A percentile compares a stretch with the other conserved stretches of the same genome.
Evolutionary conservation across 129 eudicot genomes (phyloP).

Genomic region (Ambrosia trifida): DNA sequence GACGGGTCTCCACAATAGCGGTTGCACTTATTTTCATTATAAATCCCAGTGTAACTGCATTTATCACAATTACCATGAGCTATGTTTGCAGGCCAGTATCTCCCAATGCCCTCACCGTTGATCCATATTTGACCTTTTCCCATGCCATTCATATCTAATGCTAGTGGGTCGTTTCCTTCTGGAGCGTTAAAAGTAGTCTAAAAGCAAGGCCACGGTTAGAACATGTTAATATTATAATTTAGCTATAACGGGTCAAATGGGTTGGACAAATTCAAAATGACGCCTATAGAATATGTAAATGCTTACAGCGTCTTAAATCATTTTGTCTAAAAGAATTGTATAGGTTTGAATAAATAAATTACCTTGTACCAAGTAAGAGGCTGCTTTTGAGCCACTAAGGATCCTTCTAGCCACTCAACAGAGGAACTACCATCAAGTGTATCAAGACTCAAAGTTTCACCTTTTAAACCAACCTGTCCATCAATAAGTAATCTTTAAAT

Average conservation of each 20-base stretch:
- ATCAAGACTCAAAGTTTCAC: conserved; percentile 58
- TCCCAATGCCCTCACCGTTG: conserved; percentile 68
- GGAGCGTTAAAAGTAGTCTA: conserved; percentile 79
- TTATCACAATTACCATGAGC: conserved; percentile 57
- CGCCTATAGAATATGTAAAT: background rate
- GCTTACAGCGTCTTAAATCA: background rate
- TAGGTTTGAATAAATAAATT: background rate
- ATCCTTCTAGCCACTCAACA: conserved; percentile 63
- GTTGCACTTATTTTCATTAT: conserved; percentile 62
- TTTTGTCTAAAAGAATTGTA: background rate
- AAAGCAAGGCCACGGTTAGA: conserved; percentile 1
- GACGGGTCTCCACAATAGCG: conserved; percentile 70
- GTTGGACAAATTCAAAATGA: too few relatives aligned
- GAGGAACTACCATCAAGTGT: conserved; percentile 65
- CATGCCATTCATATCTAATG: conserved; percentile 78
- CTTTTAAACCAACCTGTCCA: conserved; percentile 73
- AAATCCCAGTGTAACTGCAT: conserved; percentile 69
- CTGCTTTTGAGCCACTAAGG: conserved; percentile 66
- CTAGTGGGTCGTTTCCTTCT: conserved; percentile 72
- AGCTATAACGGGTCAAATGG: background rate
- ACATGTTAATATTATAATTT: background rate
- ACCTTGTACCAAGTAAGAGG: conserved; percentile 97
- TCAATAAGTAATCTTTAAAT: background rate
- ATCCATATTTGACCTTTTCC: conserved; percentile 89
- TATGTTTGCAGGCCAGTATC: conserved; percentile 75